Conservation (phyloP, 306 rosid genomes). For the Acacia melanoxylon region DNA sequence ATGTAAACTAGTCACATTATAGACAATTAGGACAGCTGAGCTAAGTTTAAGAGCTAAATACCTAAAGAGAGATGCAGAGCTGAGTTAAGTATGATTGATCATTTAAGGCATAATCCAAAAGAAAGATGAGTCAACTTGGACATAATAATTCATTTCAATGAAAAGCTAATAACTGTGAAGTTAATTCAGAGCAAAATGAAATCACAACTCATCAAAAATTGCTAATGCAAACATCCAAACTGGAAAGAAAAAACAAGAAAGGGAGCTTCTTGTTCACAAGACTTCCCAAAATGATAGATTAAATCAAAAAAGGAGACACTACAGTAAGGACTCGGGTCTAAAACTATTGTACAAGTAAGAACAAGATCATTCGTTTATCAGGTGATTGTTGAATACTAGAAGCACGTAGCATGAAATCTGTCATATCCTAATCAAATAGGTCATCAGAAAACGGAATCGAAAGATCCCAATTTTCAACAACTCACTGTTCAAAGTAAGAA, state of each 20-base stretch:
- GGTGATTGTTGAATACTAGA: neutral
- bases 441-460: neutral
- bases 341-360: too few species aligned
- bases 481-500: neutral
- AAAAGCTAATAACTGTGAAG: neutral
- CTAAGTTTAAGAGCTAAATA: neutral
- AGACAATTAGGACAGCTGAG: neutral
- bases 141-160: neutral
- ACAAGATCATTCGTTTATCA: neutral
- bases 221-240: neutral
- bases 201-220: too few species aligned
- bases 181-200: neutral
- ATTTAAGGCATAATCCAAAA: neutral
- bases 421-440: neutral
- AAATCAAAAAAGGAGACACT: neutral
- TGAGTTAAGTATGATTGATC: neutral
- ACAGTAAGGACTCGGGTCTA: too few species aligned
- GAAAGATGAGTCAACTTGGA: neutral
- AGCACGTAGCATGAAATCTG: neutral
- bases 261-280: neutral
- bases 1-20: neutral
- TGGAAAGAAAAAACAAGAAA: too few species aligned
- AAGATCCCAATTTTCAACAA: conserved; percentile 5
- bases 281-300: neutral
- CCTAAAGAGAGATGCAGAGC: neutral